phyloP scores from a whole-genome alignment of 2,329 filamentous ascomycete species.

The Fusarium illudens region DNA sequence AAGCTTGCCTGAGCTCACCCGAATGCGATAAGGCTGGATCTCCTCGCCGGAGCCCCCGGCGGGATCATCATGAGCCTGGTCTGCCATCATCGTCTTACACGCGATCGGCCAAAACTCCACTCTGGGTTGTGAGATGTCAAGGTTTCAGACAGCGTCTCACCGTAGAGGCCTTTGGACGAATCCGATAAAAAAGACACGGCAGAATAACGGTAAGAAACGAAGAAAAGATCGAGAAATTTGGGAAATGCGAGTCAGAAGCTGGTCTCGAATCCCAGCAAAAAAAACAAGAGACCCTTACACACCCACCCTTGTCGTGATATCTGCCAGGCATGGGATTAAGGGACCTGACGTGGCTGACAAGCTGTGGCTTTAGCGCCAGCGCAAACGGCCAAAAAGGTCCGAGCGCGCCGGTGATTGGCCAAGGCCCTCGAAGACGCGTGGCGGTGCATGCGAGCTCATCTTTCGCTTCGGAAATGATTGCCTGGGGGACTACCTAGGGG shows the following conservation, averaged over 20 bases:
- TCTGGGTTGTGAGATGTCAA: background rate
- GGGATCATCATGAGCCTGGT: conserved; percentile 34
- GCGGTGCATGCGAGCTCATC: conserved; percentile 31
- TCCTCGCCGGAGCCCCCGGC: conserved; percentile 49
- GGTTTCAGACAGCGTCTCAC: background rate
- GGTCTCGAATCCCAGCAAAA: conserved; percentile 24
- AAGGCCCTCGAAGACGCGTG: conserved; percentile 6
- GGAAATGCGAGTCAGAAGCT: conserved; percentile 26
- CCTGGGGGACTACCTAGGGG: conserved; percentile 26
- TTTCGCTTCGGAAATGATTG: conserved; percentile 35
- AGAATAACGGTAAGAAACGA: conserved; percentile 7
- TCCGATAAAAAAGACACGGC: background rate
- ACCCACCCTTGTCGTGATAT: conserved; percentile 30
- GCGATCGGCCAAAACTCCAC: background rate
- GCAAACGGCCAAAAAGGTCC: conserved; percentile 29
- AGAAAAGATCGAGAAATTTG: conserved; percentile 18
- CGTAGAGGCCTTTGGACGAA: background rate
- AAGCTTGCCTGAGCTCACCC: conserved; percentile 55
- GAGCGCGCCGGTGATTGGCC: conserved; percentile 18
- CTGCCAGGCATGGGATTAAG: conserved; percentile 27
- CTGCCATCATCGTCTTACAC: conserved; percentile 24
- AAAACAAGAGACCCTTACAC: conserved; percentile 20
- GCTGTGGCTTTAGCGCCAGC: conserved; percentile 33
- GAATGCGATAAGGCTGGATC: conserved; percentile 64
- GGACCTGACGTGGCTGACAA: conserved; percentile 29